Evolutionary conservation across 1,284 basidiomycete genomes (phyloP).

Genomic region (Polyporus tsugae): DNA sequence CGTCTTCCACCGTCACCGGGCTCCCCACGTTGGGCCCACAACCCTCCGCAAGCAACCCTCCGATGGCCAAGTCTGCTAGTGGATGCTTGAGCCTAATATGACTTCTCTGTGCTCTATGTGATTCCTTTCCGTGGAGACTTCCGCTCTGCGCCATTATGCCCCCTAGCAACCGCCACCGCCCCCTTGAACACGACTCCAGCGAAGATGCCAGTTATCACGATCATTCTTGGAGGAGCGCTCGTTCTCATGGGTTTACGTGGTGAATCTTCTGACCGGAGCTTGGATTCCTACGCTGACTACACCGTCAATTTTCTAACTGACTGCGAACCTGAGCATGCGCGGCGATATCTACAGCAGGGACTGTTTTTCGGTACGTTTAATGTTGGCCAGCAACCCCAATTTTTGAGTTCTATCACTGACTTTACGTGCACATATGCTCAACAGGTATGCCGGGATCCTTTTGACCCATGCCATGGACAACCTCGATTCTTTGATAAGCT

Average conservation of each 20-base stretch:
- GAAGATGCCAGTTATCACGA: background rate
- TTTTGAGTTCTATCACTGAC: background rate
- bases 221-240: background rate
- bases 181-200: background rate
- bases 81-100: background rate
- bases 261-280: background rate
- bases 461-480: background rate
- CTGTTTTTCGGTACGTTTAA: background rate
- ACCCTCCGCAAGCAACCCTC: background rate
- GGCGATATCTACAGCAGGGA: background rate
- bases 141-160: background rate
- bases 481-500: background rate
- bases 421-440: background rate
- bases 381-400: background rate
- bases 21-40: too few relatives aligned
- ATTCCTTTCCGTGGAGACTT: background rate
- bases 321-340: background rate
- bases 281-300: background rate
- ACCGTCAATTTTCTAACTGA: background rate
- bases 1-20: background rate
- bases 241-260: background rate
- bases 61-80: background rate
- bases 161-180: background rate
- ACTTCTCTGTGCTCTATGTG: background rate
- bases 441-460: conserved; percentile 1